Evolutionary conservation across 139 green algal genomes (phyloP).

Genomic region (Chlorella sp.): DNA sequence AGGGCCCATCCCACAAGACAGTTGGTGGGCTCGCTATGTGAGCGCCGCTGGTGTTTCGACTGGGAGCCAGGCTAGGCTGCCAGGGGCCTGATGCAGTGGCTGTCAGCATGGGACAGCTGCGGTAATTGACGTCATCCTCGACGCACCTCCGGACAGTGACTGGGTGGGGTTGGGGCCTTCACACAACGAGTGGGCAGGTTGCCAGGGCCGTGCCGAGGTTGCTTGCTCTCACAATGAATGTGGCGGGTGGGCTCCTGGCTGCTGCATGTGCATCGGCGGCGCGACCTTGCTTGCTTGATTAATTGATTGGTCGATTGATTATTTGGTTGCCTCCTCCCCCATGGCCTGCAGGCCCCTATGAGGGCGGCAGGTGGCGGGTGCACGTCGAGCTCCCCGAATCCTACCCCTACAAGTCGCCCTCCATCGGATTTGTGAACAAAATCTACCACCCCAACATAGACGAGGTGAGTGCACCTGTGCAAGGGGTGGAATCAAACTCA

Average conservation of each 20-base stretch:
- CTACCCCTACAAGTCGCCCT: slow-evolving; percentile 92
- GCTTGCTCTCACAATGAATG: no score
- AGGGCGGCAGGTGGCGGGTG: slow-evolving; percentile 94
- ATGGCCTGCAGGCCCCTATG: slow-evolving; percentile 83
- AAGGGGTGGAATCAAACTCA: no score
- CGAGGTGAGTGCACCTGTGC: slow-evolving; percentile 70
- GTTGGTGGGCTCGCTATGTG: neutral
- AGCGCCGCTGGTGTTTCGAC: neutral
- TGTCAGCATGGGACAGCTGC: neutral
- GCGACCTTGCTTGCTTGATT: no score
- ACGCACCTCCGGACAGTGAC: no score
- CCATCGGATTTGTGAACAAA: slow-evolving; percentile 97
- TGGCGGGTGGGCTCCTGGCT: no score
- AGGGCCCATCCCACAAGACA: no score
- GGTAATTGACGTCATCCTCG: neutral
- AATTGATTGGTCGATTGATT: no score
- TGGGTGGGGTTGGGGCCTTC: no score
- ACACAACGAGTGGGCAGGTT: no score
- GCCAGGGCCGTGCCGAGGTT: no score
- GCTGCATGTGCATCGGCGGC: no score
- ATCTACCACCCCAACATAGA: slow-evolving; percentile 99
- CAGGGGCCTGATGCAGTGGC: neutral
- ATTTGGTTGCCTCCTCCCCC: no score
- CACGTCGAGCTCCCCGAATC: slow-evolving; percentile 97
- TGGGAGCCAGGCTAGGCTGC: neutral